Conservation (phyloP, 2,329 filamentous ascomycete species). For the Zopfia rhizophila region DNA sequence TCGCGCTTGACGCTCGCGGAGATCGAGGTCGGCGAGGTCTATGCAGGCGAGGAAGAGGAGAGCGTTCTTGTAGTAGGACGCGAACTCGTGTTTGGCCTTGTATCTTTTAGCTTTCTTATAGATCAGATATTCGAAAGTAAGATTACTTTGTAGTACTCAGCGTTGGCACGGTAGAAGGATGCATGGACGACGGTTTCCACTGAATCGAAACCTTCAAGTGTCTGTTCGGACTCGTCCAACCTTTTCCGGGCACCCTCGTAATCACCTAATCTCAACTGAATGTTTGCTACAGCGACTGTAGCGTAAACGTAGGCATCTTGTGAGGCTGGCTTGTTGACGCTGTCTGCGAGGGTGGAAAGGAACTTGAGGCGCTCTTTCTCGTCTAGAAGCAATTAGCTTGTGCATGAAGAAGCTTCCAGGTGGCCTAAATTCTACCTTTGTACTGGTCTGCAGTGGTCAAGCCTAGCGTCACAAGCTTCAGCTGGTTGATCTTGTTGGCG, state of each 20-base stretch:
- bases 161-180: conserved; percentile 94
- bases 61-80: conserved; percentile 96
- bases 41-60: conserved; percentile 98
- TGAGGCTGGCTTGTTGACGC: conserved; percentile 90
- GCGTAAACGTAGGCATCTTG: conserved; percentile 97
- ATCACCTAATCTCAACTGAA: conserved; percentile 83
- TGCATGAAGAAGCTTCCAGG: not conserved
- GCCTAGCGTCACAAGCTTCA: conserved; percentile 93
- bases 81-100: conserved; percentile 86
- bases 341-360: conserved; percentile 82
- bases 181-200: conserved; percentile 97
- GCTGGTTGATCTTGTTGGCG: conserved; percentile 97
- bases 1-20: conserved; percentile 79
- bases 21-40: conserved; percentile 78
- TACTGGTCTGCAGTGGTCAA: conserved; percentile 88
- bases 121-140: not conserved
- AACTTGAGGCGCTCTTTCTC: conserved; percentile 87
- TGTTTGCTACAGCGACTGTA: conserved; percentile 86
- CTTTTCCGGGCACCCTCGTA: conserved; percentile 86
- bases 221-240: conserved; percentile 85
- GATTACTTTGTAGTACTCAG: conserved; percentile 85
- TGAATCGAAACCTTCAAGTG: conserved; percentile 90
- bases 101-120: conserved; percentile 12
- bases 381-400: conserved; percentile 65
- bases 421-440: conserved; percentile 65